phyloP scores from a whole-genome alignment of 2,329 filamentous ascomycete genomes.

The Monosporascus sp. region DNA sequence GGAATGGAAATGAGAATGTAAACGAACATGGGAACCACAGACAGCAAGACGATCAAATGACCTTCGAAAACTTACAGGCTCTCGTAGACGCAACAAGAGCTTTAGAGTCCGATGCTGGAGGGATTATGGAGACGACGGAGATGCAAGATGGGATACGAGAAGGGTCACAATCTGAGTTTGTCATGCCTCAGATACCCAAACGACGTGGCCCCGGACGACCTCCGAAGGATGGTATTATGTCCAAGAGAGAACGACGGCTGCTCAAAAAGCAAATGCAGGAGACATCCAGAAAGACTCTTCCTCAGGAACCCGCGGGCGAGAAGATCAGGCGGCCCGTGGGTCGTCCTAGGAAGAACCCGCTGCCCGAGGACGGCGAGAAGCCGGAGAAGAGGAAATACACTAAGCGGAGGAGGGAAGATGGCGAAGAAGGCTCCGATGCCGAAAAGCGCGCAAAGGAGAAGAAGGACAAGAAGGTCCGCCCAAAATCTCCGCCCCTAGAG shows the following conservation, averaged over 20 bases:
- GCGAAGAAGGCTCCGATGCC: slow-evolving; percentile 50
- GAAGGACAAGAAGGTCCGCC: slow-evolving; percentile 54
- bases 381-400: slow-evolving; percentile 64
- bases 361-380: slow-evolving; percentile 51
- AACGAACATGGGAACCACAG: slow-evolving; percentile 10
- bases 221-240: slow-evolving; percentile 79
- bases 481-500: slow-evolving; percentile 56
- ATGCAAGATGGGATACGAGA: slow-evolving; percentile 3
- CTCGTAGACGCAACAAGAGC: background rate
- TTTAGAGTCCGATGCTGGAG: background rate
- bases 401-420: slow-evolving; percentile 55
- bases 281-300: slow-evolving; percentile 45
- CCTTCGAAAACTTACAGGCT: background rate
- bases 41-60: slow-evolving; percentile 8
- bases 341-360: slow-evolving; percentile 58
- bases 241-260: slow-evolving; percentile 65
- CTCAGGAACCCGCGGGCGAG: slow-evolving; percentile 41
- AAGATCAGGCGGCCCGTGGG: slow-evolving; percentile 60
- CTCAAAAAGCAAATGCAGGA: slow-evolving; percentile 56
- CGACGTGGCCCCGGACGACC: slow-evolving; percentile 75
- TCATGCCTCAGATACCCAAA: slow-evolving; percentile 47
- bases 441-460: slow-evolving; percentile 52
- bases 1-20: slow-evolving; percentile 20
- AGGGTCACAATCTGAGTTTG: slow-evolving; percentile 22
- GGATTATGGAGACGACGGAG: slow-evolving; percentile 7